Percentiles rank a stretch among this genome's conserved stretches.
Evolutionary conservation across 257 asterid species (phyloP).

Genomic region (Mentha longifolia): DNA sequence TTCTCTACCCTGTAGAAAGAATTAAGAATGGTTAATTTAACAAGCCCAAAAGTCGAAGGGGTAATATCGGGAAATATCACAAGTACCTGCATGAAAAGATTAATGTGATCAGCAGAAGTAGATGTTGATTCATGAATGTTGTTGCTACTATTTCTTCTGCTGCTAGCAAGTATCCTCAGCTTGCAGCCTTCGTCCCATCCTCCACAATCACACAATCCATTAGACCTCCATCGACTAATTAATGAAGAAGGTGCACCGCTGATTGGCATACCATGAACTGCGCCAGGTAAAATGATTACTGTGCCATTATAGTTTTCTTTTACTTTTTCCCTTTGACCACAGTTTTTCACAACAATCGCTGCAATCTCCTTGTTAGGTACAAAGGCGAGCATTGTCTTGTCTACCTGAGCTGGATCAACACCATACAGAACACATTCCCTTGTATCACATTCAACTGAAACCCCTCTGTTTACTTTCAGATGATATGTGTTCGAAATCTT

Average conservation of each 20-base stretch:
- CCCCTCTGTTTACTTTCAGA: conserved; percentile 31
- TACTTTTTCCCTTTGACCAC: conserved; percentile 31
- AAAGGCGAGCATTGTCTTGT: conserved; percentile 52
- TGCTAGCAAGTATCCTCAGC: conserved; percentile 63
- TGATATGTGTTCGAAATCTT: conserved; percentile 50
- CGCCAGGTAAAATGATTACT: conserved; percentile 77
- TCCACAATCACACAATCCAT: conserved; percentile 95
- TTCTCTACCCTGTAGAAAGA: conserved; percentile 56
- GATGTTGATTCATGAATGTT: conserved; percentile 27
- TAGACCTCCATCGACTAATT: conserved; percentile 76
- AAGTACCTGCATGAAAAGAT: conserved; percentile 70
- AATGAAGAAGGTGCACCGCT: conserved; percentile 76
- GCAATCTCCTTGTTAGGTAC: conserved; percentile 68
- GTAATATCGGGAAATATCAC: not conserved
- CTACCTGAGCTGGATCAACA: conserved; percentile 49
- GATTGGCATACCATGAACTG: conserved; percentile 67
- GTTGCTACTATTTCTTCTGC: conserved; percentile 35
- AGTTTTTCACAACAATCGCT: conserved; percentile 57
- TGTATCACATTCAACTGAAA: conserved; percentile 30
- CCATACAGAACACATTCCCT: conserved; percentile 74
- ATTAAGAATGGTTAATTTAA: conserved; percentile 14
- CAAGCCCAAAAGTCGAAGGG: not conserved
- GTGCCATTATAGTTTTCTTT: conserved; percentile 36
- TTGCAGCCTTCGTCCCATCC: conserved; percentile 99
- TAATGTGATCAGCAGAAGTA: conserved; percentile 44